Base-by-base conservation (phyloP, 352 stramenopile genomes). In the Globisporangium uncinulatum region DNA sequence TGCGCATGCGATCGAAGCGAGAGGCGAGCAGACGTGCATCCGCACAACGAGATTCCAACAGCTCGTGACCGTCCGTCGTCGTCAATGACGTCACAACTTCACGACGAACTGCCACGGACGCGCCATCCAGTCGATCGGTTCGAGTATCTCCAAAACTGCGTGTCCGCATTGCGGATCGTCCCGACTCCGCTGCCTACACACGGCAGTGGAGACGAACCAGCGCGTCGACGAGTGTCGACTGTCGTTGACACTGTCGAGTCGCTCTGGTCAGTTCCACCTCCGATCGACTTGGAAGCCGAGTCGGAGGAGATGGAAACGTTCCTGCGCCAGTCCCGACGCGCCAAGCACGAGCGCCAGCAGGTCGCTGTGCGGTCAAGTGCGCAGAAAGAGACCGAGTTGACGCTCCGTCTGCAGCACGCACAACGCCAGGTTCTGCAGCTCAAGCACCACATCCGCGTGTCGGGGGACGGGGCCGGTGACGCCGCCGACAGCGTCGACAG, bases 381-480 rank as follows among this genome's bases (percentile, higher is more conserved):
- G 11, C 55, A 57, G 46, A 87, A 76, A 60, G 84, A 94, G 52
- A 83, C 65, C 34, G 74, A 81, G 24, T 53, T 94, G 4, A 56
- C 73, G 6, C 51, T 91, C 24, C 78, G 74, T 45, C 71, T 94
- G 36, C 81, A 92, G 46, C 79, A 88, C 48, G 76, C 82, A 14
- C 76, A 94, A 24, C 69, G 78, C 10, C 78, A 92, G 31, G 83
- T 92, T 49, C 29, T 87, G 15, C 62, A 83, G 42, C 62, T 94
- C 48, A 86, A 87, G 39, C 61, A 74, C 7, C 72, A 92, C 59
- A 76, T 92, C 17, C 61, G 88, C 59, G 57, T 69, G 13, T 44
- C 37, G 2, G 48, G 51, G n/a, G 20, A 57, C 2, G 51, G 34
- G 6, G 55, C 20, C 11, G 39, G 46, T 6, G 15, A 43, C 7